A percentile compares a stretch with the other conserved stretches of the same genome.
Conservation (phyloP, 2,329 filamentous ascomycete species). For the Pseudogymnoascus sp. region DNA sequence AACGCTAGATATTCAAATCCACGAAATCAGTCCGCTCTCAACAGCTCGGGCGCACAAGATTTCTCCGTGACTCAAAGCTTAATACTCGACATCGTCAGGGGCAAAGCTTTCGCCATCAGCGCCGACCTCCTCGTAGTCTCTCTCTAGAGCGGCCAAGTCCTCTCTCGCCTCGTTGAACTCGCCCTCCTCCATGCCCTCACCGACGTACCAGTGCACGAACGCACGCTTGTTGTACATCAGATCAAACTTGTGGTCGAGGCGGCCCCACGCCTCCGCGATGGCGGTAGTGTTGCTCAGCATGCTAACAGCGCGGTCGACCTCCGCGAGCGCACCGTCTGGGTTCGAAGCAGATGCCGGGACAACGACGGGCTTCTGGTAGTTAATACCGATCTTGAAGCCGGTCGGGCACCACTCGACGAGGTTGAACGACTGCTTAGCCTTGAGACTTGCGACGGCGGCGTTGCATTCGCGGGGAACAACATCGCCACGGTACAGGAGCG, state of each 20-base stretch:
- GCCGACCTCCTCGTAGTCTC: slow-evolving; percentile 59
- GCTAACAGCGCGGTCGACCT: slow-evolving; percentile 47
- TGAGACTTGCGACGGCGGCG: slow-evolving; percentile 52
- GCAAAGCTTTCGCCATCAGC: slow-evolving; percentile 47
- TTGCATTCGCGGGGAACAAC: slow-evolving; percentile 56
- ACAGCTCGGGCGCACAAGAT: background rate
- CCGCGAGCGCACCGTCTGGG: slow-evolving; percentile 41
- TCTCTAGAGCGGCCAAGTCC: slow-evolving; percentile 57
- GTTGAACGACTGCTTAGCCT: slow-evolving; percentile 58
- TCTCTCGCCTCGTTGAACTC: slow-evolving; percentile 61
- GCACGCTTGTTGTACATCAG: slow-evolving; percentile 64
- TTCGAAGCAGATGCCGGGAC: slow-evolving; percentile 36
- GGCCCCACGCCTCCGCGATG: slow-evolving; percentile 57
- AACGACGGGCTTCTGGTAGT: slow-evolving; percentile 51
- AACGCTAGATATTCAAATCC: slow-evolving; percentile 7
- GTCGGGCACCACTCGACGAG: slow-evolving; percentile 64
- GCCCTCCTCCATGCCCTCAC: slow-evolving; percentile 64
- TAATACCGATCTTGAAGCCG: slow-evolving; percentile 63
- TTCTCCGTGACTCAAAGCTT: slow-evolving; percentile 10
- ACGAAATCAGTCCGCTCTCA: background rate
- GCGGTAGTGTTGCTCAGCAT: slow-evolving; percentile 64
- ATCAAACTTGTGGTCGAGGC: slow-evolving; percentile 61
- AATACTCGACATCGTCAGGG: slow-evolving; percentile 38
- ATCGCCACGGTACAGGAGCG: slow-evolving; percentile 59
- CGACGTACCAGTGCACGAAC: slow-evolving; percentile 66